Evolutionary conservation across 768 basidiomycete species (phyloP).

Genomic region (Candolleomyces efflorescens): DNA sequence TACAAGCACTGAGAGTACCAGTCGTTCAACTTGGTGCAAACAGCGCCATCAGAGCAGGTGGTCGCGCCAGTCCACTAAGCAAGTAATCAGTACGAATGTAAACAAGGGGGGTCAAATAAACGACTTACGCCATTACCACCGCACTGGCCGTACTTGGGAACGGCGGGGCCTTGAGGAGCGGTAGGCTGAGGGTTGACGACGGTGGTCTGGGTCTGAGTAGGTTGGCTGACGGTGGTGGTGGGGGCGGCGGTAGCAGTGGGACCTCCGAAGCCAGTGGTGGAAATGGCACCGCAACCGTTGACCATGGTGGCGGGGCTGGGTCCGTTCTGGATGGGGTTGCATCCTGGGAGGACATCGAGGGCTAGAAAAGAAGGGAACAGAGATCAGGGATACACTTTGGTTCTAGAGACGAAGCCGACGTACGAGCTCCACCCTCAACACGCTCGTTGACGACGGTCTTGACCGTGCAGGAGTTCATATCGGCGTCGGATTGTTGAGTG

Average conservation of each 20-base stretch:
- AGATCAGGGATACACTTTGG: not conserved
- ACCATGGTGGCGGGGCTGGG: slow-evolving; percentile 8
- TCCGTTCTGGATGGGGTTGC: slow-evolving; percentile 11
- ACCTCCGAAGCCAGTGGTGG: slow-evolving; percentile 1
- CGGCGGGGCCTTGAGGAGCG: slow-evolving; percentile 1
- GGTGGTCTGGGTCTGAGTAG: slow-evolving; percentile 2
- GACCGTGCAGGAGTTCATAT: slow-evolving; percentile 6
- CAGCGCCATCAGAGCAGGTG: not conserved
- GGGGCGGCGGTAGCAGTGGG: not conserved
- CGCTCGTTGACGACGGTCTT: slow-evolving; percentile 6
- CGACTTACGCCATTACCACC: slow-evolving; percentile 2
- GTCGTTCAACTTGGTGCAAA: slow-evolving; percentile 5
- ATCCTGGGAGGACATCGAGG: slow-evolving; percentile 6
- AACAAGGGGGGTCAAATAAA: too few species aligned
- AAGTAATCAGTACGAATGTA: too few species aligned
- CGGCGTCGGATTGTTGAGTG: slow-evolving; percentile 7
- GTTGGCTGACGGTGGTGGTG: not conserved
- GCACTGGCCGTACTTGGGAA: slow-evolving; percentile 6
- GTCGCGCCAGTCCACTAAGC: slow-evolving; percentile 4
- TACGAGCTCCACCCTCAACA: slow-evolving; percentile 5
- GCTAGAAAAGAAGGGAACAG: not conserved
- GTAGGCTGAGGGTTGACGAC: not conserved
- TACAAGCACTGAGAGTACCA: slow-evolving; percentile 10
- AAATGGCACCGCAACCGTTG: not conserved
- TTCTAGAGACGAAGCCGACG: not conserved